These are phyloP conservation scores for Luffa aegyptiaca DNA, from an alignment of 306 rosid species.

Conservation along the genomic window DNA sequence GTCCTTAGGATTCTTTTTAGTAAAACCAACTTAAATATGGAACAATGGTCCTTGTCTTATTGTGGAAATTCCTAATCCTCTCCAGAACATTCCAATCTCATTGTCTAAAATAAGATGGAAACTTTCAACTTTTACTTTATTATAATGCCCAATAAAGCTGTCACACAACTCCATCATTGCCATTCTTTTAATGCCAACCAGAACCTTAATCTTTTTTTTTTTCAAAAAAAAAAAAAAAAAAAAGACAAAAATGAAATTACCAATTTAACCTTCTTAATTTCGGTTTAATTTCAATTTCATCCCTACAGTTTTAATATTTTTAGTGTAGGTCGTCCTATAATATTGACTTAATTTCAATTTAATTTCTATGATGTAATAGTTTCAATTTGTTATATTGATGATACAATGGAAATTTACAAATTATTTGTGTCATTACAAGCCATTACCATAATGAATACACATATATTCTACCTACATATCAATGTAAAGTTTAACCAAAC, in stretches of 20 bases:
- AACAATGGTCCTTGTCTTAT: not conserved
- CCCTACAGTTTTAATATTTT: no score
- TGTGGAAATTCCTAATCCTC: not conserved
- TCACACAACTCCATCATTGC: not conserved
- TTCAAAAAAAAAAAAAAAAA: not conserved
- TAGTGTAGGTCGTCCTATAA: no score
- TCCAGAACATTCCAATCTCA: not conserved
- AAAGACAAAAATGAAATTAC: not conserved
- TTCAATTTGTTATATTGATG: no score
- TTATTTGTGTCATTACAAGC: no score
- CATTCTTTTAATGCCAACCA: not conserved
- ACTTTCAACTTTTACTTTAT: not conserved
- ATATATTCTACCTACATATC: no score
- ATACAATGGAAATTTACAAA: no score
- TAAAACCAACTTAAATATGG: not conserved
- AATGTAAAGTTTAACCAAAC: not conserved
- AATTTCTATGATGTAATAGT: no score
- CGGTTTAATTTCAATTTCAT: no score
- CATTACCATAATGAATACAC: no score
- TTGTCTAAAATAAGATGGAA: not conserved
- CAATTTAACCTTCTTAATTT: no score
- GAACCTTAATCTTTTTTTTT: not conserved
- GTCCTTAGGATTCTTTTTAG: not conserved
- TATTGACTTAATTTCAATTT: no score
- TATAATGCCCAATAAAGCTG: conserved; percentile 1